Base-by-base conservation (phyloP, 148 eudicot species). In the Nyssa sinensis region DNA sequence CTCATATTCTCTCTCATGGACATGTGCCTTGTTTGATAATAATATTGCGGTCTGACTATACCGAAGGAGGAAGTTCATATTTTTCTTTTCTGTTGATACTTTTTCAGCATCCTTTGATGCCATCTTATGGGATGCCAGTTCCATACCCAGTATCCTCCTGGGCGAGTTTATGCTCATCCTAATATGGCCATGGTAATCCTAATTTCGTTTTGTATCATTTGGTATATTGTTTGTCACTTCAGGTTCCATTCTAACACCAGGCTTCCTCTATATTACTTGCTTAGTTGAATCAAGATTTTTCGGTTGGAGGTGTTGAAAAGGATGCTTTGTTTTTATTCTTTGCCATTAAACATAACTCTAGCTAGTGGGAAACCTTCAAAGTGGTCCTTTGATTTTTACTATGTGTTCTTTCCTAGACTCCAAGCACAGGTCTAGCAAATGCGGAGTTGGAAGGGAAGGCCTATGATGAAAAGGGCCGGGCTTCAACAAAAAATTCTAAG, bases 141-240 rank as follows among this genome's bases (percentile, higher is more conserved):
- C 93, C 87, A 64, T 91, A 89, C 81, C 90, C 92, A 29, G 92
- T 89, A 89, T 81, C 89, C 90, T 79, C 93, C 89, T 27, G 90
- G 86, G n/a, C 81, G 88, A 73, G 86, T 88, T 65, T 89, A 88
- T 83, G 83, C 84, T 77, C 93, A 87, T 86, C 88, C 94, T 75
- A 84, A 69, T 73, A 81, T 93, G 85, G 84, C 83, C 76, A 80
- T 64, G 93, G 94, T 91, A 89, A 85, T 71, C 24, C 62, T 76
- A 21, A n/a, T 33, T 74, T 66, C 11, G 37, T 29, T 33, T 41
- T 67, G 11, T 44, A 13, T 29, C 30, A 64, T 74, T 47, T 47
- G 16, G 14, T 16, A 29, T 21, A 30, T 24, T 49, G 53, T 74
- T 13, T 74, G 32, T 64, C 47, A 19, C 23, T 32, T n/a, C 41